phyloP scores from a whole-genome alignment of 345 rosid species.

The Cochlearia excelsa region DNA sequence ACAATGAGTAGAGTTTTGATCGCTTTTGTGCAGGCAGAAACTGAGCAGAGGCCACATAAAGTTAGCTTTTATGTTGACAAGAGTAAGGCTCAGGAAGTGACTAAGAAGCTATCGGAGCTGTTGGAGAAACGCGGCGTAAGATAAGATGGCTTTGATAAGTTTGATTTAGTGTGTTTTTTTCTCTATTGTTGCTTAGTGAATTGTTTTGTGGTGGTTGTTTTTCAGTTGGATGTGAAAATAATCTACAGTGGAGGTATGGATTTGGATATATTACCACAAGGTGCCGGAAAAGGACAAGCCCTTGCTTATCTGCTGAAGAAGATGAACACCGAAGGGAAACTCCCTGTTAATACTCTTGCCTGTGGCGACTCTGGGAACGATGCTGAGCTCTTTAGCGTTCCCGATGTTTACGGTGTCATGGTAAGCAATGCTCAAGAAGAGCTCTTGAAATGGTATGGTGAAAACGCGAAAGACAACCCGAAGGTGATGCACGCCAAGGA shows the following conservation, averaged over 20 bases:
- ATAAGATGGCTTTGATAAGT: not conserved
- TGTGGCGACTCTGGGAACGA: conserved; percentile 99
- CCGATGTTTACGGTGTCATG: conserved; percentile 88
- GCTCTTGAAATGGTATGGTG: conserved; percentile 82
- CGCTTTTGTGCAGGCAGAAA: conserved; percentile 59
- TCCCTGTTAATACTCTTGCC: conserved; percentile 78
- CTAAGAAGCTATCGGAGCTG: conserved; percentile 53
- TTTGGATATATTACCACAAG: conserved; percentile 80
- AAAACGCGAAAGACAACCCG: conserved; percentile 71
- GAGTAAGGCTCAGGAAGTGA: conserved; percentile 67
- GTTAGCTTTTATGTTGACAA: conserved; percentile 84
- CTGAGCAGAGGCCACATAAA: conserved; percentile 83
- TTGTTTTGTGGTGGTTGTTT: conserved; percentile 1
- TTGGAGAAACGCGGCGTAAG: conserved; percentile 70
- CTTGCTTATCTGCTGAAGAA: conserved; percentile 82
- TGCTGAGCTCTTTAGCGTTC: conserved; percentile 92
- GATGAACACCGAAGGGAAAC: conserved; percentile 55
- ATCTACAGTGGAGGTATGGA: conserved; percentile 86
- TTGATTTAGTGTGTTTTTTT: not conserved
- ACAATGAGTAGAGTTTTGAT: too few species aligned
- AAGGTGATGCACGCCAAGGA: conserved; percentile 76
- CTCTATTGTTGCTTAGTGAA: too few species aligned
- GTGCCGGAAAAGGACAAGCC: conserved; percentile 98
- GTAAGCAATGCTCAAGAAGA: conserved; percentile 97
- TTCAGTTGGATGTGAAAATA: conserved; percentile 86